These are phyloP conservation scores for Turnera subulata DNA, from an alignment of 345 rosid species.

Conservation along the genomic window DNA sequence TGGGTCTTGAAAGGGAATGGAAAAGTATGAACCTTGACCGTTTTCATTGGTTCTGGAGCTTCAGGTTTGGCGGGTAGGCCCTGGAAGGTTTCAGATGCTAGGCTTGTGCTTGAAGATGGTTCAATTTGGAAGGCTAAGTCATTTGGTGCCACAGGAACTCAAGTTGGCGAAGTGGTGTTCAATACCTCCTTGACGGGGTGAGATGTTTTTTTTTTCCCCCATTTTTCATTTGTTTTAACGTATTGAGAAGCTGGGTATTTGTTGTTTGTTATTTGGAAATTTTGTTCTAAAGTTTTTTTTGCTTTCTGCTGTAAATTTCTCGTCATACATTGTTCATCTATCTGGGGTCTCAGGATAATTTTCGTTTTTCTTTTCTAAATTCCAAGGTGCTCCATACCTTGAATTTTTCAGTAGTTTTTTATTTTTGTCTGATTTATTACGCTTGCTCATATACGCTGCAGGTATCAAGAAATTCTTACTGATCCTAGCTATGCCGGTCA, in stretches of 20 bases:
- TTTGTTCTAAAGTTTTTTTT: not conserved
- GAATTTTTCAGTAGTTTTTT: too few relatives aligned
- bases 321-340: too few relatives aligned
- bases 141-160: conserved; percentile 91
- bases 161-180: conserved; percentile 93
- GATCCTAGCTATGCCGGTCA: conserved; percentile 98
- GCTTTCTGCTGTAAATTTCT: not conserved
- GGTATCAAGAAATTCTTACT: conserved; percentile 97
- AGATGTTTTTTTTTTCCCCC: not conserved
- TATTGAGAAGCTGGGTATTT: not conserved
- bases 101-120: conserved; percentile 91
- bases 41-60: not conserved
- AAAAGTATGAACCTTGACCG: not conserved
- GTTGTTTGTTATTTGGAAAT: too few relatives aligned
- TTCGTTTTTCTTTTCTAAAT: too few relatives aligned
- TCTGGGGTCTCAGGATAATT: too few relatives aligned
- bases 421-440: not conserved
- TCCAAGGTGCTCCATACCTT: not conserved
- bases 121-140: conserved; percentile 94
- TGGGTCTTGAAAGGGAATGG: not conserved
- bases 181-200: conserved; percentile 96
- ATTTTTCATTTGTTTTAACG: not conserved
- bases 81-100: conserved; percentile 79
- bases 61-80: conserved; percentile 65
- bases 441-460: conserved; percentile 22